Conservation (phyloP, 768 basidiomycete genomes). For the Harrya chromipes region DNA sequence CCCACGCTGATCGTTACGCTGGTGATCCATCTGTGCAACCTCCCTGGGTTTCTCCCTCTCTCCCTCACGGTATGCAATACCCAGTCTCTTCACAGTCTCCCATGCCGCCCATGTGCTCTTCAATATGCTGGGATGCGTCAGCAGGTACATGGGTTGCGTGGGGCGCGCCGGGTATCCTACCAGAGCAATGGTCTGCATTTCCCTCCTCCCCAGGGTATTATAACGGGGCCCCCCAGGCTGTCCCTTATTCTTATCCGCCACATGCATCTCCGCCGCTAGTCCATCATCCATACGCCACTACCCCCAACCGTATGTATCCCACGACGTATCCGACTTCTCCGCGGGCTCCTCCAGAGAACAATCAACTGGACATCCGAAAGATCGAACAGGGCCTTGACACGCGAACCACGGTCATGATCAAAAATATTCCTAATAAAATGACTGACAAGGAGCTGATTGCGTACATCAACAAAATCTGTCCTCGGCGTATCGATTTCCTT, state of each 20-base stretch:
- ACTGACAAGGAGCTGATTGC: slow-evolving; percentile 65
- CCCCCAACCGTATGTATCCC: slow-evolving; percentile 19
- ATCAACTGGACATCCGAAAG: slow-evolving; percentile 61
- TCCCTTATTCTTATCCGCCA: slow-evolving; percentile 29
- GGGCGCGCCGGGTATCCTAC: slow-evolving; percentile 22
- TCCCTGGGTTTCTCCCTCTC: slow-evolving; percentile 27
- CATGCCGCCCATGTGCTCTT: slow-evolving; percentile 25
- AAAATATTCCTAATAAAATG: slow-evolving; percentile 94
- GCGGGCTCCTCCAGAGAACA: slow-evolving; percentile 38
- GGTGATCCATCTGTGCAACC: slow-evolving; percentile 22
- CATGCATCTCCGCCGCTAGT: slow-evolving; percentile 22
- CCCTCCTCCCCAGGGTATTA: slow-evolving; percentile 27
- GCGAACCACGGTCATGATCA: slow-evolving; percentile 84
- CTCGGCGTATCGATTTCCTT: slow-evolving; percentile 79
- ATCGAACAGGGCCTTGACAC: slow-evolving; percentile 80
- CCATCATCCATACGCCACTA: slow-evolving; percentile 18
- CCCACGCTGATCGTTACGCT: slow-evolving; percentile 21
- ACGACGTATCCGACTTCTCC: slow-evolving; percentile 27
- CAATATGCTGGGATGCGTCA: slow-evolving; percentile 30
- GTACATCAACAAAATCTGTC: slow-evolving; percentile 70
- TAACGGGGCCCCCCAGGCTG: slow-evolving; percentile 20
- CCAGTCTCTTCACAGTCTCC: slow-evolving; percentile 28
- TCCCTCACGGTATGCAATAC: slow-evolving; percentile 29
- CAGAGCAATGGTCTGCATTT: slow-evolving; percentile 32
- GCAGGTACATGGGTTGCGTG: slow-evolving; percentile 31